Evolutionary conservation across 495 filamentous ascomycete genomes (phyloP).

Genomic region (Penicillium manginii): DNA sequence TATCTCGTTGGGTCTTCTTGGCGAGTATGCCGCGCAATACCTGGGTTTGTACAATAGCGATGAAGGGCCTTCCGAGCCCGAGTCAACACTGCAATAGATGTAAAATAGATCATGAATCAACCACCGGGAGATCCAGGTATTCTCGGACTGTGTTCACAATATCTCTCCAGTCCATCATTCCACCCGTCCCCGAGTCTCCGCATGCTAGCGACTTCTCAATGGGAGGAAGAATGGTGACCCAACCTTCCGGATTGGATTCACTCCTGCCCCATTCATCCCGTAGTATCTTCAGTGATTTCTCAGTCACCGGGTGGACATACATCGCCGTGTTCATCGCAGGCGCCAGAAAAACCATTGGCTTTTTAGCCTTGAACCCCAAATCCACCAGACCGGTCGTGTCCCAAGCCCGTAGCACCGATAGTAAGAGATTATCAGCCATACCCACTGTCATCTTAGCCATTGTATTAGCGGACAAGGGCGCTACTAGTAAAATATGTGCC

Average conservation of each 20-base stretch:
- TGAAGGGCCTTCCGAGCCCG: conserved; percentile 5
- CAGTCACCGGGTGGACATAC: conserved; percentile 85
- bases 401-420: conserved; percentile 83
- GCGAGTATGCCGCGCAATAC: conserved; percentile 59
- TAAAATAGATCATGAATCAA: conserved; percentile 11
- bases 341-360: conserved; percentile 39
- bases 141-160: conserved; percentile 67
- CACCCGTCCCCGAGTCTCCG: conserved; percentile 77
- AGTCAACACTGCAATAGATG: conserved; percentile 16
- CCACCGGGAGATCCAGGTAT: conserved; percentile 17
- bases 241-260: conserved; percentile 54
- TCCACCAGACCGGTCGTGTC: conserved; percentile 71
- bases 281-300: conserved; percentile 67
- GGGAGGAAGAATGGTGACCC: conserved; percentile 75
- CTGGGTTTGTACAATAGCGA: conserved; percentile 34
- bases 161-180: conserved; percentile 76
- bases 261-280: conserved; percentile 71
- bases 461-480: conserved; percentile 77
- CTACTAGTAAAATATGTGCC: conserved; percentile 81
- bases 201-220: conserved; percentile 76
- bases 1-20: conserved; percentile 63
- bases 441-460: conserved; percentile 77
- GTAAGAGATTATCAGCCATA: conserved; percentile 68
- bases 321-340: conserved; percentile 89
- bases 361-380: conserved; percentile 25